Evolutionary conservation across 1,284 basidiomycete genomes (phyloP).

Genomic region (Microstroma glucosiphilum): DNA sequence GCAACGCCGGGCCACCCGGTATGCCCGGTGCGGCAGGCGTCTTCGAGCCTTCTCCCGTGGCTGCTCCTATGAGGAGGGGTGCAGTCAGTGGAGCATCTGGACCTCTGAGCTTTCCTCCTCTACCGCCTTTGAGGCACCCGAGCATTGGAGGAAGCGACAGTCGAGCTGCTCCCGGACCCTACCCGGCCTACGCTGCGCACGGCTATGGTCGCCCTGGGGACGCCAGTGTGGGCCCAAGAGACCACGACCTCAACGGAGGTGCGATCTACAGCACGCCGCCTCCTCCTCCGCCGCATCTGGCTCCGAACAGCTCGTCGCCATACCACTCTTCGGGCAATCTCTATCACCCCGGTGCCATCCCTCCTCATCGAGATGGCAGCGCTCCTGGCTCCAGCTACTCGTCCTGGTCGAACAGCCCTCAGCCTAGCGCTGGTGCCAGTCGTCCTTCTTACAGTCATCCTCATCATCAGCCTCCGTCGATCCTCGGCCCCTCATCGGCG

Average conservation of each 20-base stretch:
- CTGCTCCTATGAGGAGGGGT: constrained; percentile 1
- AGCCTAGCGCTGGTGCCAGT: not conserved
- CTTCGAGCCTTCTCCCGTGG: too few species aligned
- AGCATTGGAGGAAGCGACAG: not conserved
- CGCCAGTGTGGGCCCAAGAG: not conserved
- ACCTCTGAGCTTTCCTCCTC: constrained; percentile 3
- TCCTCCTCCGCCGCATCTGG: not conserved
- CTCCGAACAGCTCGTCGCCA: not conserved
- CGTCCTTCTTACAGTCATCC: not conserved
- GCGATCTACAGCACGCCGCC: not conserved
- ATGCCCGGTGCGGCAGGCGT: too few species aligned
- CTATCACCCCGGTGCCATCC: not conserved
- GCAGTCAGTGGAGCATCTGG: constrained; percentile 5
- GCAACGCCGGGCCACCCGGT: not conserved
- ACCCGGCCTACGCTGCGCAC: too few species aligned
- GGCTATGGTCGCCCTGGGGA: not conserved
- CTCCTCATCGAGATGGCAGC: not conserved
- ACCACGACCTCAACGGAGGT: not conserved
- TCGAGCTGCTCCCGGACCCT: too few species aligned
- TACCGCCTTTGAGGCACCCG: not conserved
- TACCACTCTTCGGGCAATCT: not conserved
- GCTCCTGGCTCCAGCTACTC: not conserved
- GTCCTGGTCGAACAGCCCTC: not conserved
- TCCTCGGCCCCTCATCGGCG: not conserved
- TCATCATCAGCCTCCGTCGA: not conserved